These are phyloP conservation scores for Candida maltosa DNA, from an alignment of 805 yeast genomes.

Conservation along the genomic window DNA sequence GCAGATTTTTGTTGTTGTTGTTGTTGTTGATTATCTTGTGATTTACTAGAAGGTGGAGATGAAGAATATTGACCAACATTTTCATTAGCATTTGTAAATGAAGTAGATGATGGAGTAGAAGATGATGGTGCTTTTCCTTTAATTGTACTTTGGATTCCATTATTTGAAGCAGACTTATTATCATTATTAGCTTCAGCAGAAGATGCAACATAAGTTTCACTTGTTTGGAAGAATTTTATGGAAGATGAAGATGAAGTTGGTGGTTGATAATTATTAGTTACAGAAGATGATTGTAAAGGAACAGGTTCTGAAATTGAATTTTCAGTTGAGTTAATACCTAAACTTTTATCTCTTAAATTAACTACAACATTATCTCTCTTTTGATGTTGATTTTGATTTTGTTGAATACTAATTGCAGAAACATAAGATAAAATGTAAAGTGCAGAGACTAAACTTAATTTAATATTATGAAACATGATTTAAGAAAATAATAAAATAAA, in stretches of 20 bases:
- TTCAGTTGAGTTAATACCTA: too few relatives aligned
- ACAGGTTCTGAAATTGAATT: too few relatives aligned
- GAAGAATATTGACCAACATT: not conserved
- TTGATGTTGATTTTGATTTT: not conserved
- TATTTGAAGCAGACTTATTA: not conserved
- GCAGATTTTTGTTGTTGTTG: conserved; percentile 1
- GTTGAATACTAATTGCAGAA: not conserved
- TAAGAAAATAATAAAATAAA: too few relatives aligned
- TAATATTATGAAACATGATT: conserved; percentile 3
- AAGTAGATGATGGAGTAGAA: not conserved
- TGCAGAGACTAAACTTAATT: conserved; percentile 4
- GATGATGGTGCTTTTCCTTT: not conserved
- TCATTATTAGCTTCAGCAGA: conserved; percentile 3
- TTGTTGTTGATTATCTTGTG: conserved; percentile 1
- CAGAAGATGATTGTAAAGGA: too few relatives aligned
- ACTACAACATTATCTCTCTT: not conserved
- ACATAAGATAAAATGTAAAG: conserved; percentile 4
- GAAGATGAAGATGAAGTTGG: too few relatives aligned
- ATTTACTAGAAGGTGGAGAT: not conserved
- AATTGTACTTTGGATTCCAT: too few relatives aligned
- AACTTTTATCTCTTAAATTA: not conserved
- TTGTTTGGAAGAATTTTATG: too few relatives aligned
- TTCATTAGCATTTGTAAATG: not conserved
- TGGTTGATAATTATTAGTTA: too few relatives aligned
- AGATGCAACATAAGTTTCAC: conserved; percentile 1